Evolutionary conservation across 2,329 filamentous ascomycete species (phyloP).

Genomic region (Davidsoniella australis): DNA sequence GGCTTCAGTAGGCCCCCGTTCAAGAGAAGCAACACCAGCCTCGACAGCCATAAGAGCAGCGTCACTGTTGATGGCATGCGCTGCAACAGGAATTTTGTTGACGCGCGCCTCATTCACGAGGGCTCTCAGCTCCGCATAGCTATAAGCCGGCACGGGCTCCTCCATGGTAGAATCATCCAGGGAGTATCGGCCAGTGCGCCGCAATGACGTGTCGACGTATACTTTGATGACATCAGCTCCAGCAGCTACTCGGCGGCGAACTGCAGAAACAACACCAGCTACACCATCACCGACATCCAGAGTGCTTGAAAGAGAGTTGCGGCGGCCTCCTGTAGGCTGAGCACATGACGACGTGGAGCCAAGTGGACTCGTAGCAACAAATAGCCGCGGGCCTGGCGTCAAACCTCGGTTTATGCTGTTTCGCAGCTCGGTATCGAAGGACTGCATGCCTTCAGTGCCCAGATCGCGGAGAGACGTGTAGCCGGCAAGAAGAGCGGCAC

Average conservation of each 20-base stretch:
- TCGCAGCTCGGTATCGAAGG: conserved; percentile 32
- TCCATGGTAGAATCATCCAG: conserved; percentile 21
- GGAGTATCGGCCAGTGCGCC: conserved; percentile 16
- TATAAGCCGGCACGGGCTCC: conserved; percentile 28
- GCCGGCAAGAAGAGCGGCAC: conserved; percentile 34
- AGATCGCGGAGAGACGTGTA: conserved; percentile 43
- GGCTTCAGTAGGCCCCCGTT: conserved; percentile 25
- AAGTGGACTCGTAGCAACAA: conserved; percentile 35
- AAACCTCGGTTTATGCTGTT: conserved; percentile 37
- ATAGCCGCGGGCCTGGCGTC: conserved; percentile 35
- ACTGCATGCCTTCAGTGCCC: conserved; percentile 33
- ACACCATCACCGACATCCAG: conserved; percentile 30
- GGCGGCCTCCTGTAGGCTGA: conserved; percentile 31
- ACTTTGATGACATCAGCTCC: conserved; percentile 35
- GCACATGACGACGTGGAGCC: conserved; percentile 30
- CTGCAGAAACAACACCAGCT: conserved; percentile 27
- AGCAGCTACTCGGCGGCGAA: conserved; percentile 28
- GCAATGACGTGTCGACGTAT: conserved; percentile 31
- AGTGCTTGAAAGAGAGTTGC: conserved; percentile 15
- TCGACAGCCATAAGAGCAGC: conserved; percentile 28
- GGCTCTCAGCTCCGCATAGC: conserved; percentile 30
- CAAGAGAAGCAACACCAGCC: conserved; percentile 30
- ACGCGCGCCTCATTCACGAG: conserved; percentile 30
- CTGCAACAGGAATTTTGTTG: conserved; percentile 25
- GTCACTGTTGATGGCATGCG: conserved; percentile 25